phyloP scores from a whole-genome alignment of 2,329 filamentous ascomycete genomes.

The Xylariaceae sp. region DNA sequence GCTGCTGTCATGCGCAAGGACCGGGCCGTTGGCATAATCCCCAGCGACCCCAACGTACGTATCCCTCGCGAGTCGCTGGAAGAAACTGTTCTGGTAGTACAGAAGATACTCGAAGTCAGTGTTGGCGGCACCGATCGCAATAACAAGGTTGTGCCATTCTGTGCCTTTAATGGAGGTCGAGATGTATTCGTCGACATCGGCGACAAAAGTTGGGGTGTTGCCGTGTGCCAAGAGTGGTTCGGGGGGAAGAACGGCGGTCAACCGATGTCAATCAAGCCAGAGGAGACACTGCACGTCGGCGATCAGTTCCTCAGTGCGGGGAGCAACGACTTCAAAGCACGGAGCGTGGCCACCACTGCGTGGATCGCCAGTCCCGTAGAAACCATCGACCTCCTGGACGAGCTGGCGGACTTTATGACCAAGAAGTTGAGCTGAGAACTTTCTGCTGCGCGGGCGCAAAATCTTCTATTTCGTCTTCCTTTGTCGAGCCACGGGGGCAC shows the following conservation, averaged over 20 bases:
- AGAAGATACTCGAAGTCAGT: constrained; percentile 84
- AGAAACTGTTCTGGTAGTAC: constrained; percentile 90
- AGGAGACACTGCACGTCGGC: constrained; percentile 86
- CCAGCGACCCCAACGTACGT: constrained; percentile 56
- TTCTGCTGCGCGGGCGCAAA: background rate
- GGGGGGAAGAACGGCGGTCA: constrained; percentile 45
- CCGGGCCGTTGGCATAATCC: constrained; percentile 75
- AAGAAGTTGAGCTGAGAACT: constrained; percentile 37
- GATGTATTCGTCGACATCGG: constrained; percentile 99
- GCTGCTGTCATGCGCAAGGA: constrained; percentile 83
- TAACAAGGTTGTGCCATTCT: constrained; percentile 67
- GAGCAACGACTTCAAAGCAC: constrained; percentile 94
- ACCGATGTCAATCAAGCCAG: constrained; percentile 54
- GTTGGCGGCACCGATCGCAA: constrained; percentile 46
- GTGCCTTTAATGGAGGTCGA: constrained; percentile 95
- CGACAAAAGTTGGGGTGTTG: constrained; percentile 94
- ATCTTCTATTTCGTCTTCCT: background rate
- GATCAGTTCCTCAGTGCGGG: constrained; percentile 96
- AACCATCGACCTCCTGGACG: constrained; percentile 84
- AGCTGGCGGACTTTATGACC: constrained; percentile 61
- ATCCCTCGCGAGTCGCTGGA: constrained; percentile 87
- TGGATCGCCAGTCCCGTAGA: constrained; percentile 94
- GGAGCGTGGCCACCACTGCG: constrained; percentile 86
- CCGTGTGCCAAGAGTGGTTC: constrained; percentile 88
- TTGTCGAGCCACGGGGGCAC: background rate